These are phyloP conservation scores for Ophiostoma sp. DNA, from an alignment of 2,329 filamentous ascomycete species.

Conservation along the genomic window DNA sequence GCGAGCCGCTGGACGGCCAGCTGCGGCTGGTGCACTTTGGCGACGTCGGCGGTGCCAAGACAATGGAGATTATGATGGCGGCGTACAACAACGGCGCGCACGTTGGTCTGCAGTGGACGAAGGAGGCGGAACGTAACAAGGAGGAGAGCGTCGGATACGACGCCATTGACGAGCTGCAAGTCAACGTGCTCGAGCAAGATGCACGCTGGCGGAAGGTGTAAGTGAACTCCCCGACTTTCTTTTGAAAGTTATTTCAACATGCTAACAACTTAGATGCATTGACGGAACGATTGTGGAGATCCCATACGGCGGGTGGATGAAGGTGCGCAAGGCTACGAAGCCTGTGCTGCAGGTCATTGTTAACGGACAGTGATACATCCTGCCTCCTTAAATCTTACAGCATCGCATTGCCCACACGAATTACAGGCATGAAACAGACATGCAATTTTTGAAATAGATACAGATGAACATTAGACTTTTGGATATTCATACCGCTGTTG, in stretches of 20 bases:
- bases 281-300: constrained; percentile 84
- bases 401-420: background rate
- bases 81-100: constrained; percentile 62
- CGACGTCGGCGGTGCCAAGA: constrained; percentile 60
- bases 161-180: constrained; percentile 63
- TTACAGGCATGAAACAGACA: background rate
- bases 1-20: constrained; percentile 67
- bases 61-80: constrained; percentile 74
- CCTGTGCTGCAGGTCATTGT: constrained; percentile 50
- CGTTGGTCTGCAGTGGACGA: constrained; percentile 49
- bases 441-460: constrained; percentile 11
- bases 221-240: background rate
- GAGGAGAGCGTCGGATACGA: constrained; percentile 69
- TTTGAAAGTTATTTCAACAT: background rate
- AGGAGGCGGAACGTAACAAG: constrained; percentile 50
- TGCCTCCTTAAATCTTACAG: background rate
- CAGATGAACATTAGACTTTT: background rate
- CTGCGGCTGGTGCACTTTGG: constrained; percentile 76
- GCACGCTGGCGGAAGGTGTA: constrained; percentile 72
- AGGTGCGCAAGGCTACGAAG: constrained; percentile 54
- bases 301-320: constrained; percentile 69
- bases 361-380: constrained; percentile 29
- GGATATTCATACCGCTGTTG: too few relatives aligned
- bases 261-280: constrained; percentile 57
- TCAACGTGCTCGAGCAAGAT: constrained; percentile 69